These are phyloP conservation scores for Aureobasidium sp. DNA, from an alignment of 2,329 filamentous ascomycete genomes.

Conservation along the genomic window DNA sequence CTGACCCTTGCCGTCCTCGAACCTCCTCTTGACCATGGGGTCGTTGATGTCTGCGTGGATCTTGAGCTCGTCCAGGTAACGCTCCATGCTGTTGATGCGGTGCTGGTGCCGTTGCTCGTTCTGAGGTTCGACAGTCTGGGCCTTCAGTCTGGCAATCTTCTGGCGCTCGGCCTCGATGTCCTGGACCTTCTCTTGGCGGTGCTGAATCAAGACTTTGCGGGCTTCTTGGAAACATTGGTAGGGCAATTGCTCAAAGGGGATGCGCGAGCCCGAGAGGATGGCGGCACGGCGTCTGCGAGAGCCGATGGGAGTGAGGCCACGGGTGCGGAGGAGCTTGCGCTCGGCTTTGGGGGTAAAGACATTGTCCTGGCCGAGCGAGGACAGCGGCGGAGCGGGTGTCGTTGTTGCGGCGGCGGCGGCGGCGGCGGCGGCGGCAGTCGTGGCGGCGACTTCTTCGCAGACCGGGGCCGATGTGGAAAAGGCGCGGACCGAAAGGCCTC, in stretches of 20 bases:
- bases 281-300: constrained; percentile 67
- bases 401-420: too few relatives aligned
- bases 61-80: constrained; percentile 69
- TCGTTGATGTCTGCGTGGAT: constrained; percentile 92
- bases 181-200: constrained; percentile 71
- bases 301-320: constrained; percentile 55
- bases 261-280: constrained; percentile 45
- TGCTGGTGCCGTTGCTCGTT: constrained; percentile 45
- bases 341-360: constrained; percentile 57
- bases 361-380: constrained; percentile 53
- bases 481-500: constrained; percentile 30
- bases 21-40: constrained; percentile 82
- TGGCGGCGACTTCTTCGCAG: constrained; percentile 34
- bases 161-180: constrained; percentile 59
- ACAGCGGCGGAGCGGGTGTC: constrained; percentile 4
- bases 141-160: constrained; percentile 60
- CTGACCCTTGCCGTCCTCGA: constrained; percentile 83
- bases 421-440: constrained; percentile 17
- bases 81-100: constrained; percentile 59
- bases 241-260: constrained; percentile 88
- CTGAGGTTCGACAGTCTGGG: constrained; percentile 30
- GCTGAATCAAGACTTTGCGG: constrained; percentile 67
- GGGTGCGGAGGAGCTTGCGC: constrained; percentile 52
- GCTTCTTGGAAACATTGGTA: constrained; percentile 99
- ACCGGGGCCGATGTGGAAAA: constrained; percentile 38